A percentile compares a stretch with the other conserved stretches of the same genome.
phyloP scores from a whole-genome alignment of 257 asterid species.

The Ocimum tenuiflorum region DNA sequence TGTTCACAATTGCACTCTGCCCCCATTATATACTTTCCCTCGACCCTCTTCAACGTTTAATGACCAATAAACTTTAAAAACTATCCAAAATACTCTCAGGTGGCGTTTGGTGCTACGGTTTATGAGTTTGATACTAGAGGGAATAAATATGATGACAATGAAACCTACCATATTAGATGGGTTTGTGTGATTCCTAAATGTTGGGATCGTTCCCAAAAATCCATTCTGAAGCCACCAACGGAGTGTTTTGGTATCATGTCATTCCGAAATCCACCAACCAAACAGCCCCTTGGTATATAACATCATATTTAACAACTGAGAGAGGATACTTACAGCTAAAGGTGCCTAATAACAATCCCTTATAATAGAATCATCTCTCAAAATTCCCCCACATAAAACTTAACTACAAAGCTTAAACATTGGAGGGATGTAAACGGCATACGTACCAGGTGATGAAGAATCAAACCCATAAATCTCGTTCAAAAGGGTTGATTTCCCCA shows the following conservation, averaged over 20 bases:
- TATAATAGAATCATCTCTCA: not conserved
- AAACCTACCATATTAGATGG: too few relatives aligned
- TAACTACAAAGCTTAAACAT: not conserved
- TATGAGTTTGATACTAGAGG: too few relatives aligned
- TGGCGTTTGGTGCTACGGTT: too few relatives aligned
- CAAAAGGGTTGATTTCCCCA: conserved; percentile 84
- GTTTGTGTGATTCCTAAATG: too few relatives aligned
- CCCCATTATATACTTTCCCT: not conserved
- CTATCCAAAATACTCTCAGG: not conserved
- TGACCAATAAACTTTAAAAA: not conserved
- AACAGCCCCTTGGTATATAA: not conserved
- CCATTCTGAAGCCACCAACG: too few relatives aligned
- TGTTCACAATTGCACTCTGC: not conserved
- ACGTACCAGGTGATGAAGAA: conserved; percentile 68
- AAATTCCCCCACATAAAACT: not conserved
- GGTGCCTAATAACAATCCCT: not conserved
- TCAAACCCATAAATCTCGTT: conserved; percentile 92
- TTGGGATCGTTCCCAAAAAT: too few relatives aligned
- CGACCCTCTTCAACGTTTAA: not conserved
- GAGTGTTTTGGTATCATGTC: too few relatives aligned
- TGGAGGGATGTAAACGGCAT: not conserved
- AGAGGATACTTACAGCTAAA: not conserved
- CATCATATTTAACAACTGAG: not conserved
- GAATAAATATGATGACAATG: too few relatives aligned
- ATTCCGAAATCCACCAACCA: too few relatives aligned